Conservation (phyloP, 305 asterid genomes). For the Solanum hybrid region DNA sequence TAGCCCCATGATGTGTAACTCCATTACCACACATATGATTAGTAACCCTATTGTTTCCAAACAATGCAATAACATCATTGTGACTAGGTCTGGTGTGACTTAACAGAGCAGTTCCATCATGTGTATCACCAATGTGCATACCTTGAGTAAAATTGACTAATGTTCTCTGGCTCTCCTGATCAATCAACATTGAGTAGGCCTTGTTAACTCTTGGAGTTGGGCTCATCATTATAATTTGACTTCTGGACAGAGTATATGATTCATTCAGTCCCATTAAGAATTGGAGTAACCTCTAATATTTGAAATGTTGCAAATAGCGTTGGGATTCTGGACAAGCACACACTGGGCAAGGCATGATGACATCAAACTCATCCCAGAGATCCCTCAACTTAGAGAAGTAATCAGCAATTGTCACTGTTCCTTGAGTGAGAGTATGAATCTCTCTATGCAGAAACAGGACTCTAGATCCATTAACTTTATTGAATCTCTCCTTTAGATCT, state of each 20-base stretch:
- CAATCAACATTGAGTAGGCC: neutral
- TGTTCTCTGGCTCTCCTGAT: neutral
- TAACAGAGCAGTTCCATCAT: neutral
- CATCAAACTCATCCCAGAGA: neutral
- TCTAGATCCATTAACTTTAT: neutral
- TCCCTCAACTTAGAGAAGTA: neutral
- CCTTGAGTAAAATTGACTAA: neutral
- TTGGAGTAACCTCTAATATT: neutral
- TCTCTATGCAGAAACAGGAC: neutral
- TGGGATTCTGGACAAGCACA: neutral
- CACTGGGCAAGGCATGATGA: neutral
- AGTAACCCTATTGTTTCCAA: neutral
- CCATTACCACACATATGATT: neutral
- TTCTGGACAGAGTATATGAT: neutral
- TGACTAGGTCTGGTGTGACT: neutral
- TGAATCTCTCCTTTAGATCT: neutral
- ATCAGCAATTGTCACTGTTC: neutral
- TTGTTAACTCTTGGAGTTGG: neutral
- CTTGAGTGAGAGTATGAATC: neutral
- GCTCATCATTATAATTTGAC: neutral
- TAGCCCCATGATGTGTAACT: neutral
- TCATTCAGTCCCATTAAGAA: neutral
- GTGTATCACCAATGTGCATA: neutral
- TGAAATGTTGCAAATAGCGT: neutral
- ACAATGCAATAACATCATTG: neutral